phyloP scores from a whole-genome alignment of 2,329 filamentous ascomycete species.

The Aspergillus sp. region DNA sequence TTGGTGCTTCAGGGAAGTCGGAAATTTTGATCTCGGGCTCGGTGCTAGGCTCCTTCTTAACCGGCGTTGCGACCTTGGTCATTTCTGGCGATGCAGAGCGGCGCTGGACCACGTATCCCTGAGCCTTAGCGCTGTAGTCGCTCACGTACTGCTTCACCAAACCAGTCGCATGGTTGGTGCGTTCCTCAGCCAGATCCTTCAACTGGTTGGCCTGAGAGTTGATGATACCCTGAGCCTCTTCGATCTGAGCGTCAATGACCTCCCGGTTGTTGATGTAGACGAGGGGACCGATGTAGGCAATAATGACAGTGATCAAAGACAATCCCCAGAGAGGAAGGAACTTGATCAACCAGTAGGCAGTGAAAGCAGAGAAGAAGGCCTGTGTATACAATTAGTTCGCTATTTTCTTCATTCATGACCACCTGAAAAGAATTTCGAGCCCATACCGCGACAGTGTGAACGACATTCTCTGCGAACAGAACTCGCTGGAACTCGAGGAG shows the following conservation, averaged over 20 bases:
- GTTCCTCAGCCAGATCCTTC: constrained; percentile 56
- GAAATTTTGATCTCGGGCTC: constrained; percentile 37
- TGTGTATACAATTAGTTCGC: constrained; percentile 20
- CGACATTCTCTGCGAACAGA: constrained; percentile 61
- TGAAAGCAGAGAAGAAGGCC: constrained; percentile 56
- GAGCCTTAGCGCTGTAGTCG: constrained; percentile 58
- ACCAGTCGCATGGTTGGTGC: constrained; percentile 54
- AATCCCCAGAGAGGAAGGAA: constrained; percentile 63
- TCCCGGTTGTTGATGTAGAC: constrained; percentile 63
- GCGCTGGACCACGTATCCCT: constrained; percentile 47
- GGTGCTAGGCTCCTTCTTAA: constrained; percentile 33
- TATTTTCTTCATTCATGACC: not conserved
- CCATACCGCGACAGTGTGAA: constrained; percentile 56
- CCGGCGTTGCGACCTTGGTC: constrained; percentile 20
- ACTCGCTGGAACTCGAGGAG: constrained; percentile 64
- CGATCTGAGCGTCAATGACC: constrained; percentile 57
- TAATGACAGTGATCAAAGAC: constrained; percentile 51
- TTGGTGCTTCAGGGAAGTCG: constrained; percentile 47
- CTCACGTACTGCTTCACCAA: constrained; percentile 55
- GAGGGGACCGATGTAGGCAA: constrained; percentile 57
- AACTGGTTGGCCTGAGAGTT: constrained; percentile 57
- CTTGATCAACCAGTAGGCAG: constrained; percentile 62
- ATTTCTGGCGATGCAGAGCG: constrained; percentile 30
- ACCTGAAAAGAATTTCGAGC: not conserved
- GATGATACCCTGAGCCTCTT: constrained; percentile 50